Conservation (phyloP, 257 asterid species). For the Cordia subcordata region DNA sequence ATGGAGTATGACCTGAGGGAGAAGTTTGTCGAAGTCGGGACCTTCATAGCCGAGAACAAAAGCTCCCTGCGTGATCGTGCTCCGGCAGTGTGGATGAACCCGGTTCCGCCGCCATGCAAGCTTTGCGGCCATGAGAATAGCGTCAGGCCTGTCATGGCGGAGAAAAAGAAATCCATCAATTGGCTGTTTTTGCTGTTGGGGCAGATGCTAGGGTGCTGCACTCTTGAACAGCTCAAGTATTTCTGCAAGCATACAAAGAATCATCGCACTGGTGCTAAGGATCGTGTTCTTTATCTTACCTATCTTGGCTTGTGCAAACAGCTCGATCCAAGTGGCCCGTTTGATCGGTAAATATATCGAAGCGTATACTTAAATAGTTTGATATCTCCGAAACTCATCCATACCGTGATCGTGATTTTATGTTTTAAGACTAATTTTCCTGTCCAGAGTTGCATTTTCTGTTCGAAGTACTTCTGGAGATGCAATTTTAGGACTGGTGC, state of each 20-base stretch:
- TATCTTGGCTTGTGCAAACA: conserved; percentile 62
- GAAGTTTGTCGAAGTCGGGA: conserved; percentile 24
- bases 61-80: conserved; percentile 52
- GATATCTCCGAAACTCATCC: too few relatives aligned
- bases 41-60: conserved; percentile 24
- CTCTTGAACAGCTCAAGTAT: conserved; percentile 65
- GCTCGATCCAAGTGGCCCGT: conserved; percentile 70
- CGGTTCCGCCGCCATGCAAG: conserved; percentile 39
- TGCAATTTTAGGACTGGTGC: too few relatives aligned
- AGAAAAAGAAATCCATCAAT: conserved; percentile 46
- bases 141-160: conserved; percentile 40
- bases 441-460: too few relatives aligned
- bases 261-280: conserved; percentile 89
- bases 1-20: conserved; percentile 35
- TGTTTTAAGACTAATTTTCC: too few relatives aligned
- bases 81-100: conserved; percentile 49
- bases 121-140: conserved; percentile 40
- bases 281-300: conserved; percentile 65
- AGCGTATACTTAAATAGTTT: too few relatives aligned
- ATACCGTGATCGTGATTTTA: too few relatives aligned
- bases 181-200: conserved; percentile 86
- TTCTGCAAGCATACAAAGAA: conserved; percentile 75
- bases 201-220: conserved; percentile 61
- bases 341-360: conserved; percentile 30
- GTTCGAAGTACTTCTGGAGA: too few relatives aligned